phyloP scores from a whole-genome alignment of 2,329 filamentous ascomycete genomes.

The Penicillium sclerotiorum region DNA sequence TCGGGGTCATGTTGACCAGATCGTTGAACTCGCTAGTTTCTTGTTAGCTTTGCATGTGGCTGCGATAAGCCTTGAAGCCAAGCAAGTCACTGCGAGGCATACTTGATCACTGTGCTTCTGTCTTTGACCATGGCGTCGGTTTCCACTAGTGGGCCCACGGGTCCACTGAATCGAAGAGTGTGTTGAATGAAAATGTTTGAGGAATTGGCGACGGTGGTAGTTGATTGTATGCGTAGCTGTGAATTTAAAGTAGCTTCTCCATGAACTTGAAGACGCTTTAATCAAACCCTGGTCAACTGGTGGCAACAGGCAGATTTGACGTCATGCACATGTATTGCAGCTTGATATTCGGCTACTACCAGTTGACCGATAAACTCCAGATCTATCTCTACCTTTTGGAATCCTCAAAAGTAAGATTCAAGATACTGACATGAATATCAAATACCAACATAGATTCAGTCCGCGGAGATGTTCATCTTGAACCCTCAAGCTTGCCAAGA shows the following conservation, averaged over 20 bases:
- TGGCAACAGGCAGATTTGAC: not conserved
- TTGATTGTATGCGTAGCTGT: no score
- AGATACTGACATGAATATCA: not conserved
- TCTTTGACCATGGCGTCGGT: slow-evolving; percentile 52
- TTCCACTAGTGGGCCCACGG: no score
- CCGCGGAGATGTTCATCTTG: not conserved
- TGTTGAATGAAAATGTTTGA: slow-evolving; percentile 3
- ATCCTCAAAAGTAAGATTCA: no score
- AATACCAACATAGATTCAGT: not conserved
- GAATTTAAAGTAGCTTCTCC: no score
- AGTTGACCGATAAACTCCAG: no score
- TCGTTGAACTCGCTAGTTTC: slow-evolving; percentile 63
- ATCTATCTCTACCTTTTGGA: no score
- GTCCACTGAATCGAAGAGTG: no score
- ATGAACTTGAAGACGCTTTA: no score
- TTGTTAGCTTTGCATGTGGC: slow-evolving; percentile 4
- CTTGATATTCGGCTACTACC: no score
- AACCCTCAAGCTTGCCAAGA: not conserved
- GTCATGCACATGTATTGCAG: not conserved
- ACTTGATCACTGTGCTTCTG: slow-evolving; percentile 52
- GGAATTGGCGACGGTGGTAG: no score
- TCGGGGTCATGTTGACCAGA: slow-evolving; percentile 66
- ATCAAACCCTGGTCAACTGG: not conserved
- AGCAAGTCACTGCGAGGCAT: slow-evolving; percentile 31
- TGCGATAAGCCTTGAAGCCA: not conserved